Conservation (phyloP, 2,329 filamentous ascomycete species). For the Diaporthe helianthi region DNA sequence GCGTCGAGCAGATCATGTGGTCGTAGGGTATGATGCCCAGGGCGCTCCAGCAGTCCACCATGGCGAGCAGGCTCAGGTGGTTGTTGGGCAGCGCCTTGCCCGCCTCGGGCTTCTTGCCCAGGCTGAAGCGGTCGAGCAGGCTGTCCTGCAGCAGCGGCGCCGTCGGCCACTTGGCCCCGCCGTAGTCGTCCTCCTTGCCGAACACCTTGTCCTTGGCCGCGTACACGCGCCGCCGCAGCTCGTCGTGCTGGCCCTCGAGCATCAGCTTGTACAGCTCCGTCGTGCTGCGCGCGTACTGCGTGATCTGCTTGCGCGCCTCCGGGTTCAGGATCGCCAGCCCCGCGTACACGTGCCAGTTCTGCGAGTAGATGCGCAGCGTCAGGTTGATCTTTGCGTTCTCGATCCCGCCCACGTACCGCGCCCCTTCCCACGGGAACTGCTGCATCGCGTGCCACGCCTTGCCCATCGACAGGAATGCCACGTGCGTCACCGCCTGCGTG, state of each 20-base stretch:
- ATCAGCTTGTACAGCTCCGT: conserved; percentile 97
- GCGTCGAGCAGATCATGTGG: conserved; percentile 99
- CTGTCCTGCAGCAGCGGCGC: conserved; percentile 80
- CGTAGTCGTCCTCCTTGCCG: conserved; percentile 67
- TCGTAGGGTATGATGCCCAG: conserved; percentile 95
- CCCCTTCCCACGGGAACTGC: conserved; percentile 96
- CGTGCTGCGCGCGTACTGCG: conserved; percentile 90
- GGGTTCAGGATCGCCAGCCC: conserved; percentile 97
- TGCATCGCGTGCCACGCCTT: conserved; percentile 95
- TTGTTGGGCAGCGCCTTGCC: conserved; percentile 76
- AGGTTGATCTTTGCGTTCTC: conserved; percentile 99
- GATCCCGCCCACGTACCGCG: conserved; percentile 95
- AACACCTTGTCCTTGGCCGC: conserved; percentile 74
- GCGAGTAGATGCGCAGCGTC: conserved; percentile 94
- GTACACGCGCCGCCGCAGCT: conserved; percentile 76
- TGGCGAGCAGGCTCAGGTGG: conserved; percentile 89
- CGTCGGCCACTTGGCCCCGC: conserved; percentile 58
- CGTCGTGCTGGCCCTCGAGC: conserved; percentile 81
- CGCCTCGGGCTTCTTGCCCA: conserved; percentile 66
- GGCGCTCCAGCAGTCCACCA: conserved; percentile 98
- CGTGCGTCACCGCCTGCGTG: conserved; percentile 97
- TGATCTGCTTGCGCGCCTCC: conserved; percentile 88
- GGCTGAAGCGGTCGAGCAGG: conserved; percentile 86
- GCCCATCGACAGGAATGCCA: conserved; percentile 96
- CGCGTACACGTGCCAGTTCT: conserved; percentile 99